Percentiles rank a stretch among this genome's conserved stretches.
Evolutionary conservation across 345 rosid genomes (phyloP).

Genomic region (Litchi chinensis): DNA sequence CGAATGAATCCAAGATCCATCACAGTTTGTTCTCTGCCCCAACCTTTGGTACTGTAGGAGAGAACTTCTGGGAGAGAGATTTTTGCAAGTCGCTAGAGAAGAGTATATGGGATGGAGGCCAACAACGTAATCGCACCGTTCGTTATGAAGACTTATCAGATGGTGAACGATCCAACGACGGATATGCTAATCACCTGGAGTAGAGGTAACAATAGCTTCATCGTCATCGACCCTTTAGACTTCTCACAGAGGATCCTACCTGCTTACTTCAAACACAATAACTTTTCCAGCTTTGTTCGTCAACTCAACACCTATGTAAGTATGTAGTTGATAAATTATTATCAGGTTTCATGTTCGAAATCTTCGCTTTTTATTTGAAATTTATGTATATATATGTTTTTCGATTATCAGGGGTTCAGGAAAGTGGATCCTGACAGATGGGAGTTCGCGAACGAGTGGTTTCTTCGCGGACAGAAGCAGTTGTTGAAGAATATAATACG

Average conservation of each 20-base stretch:
- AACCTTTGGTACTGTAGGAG: background rate
- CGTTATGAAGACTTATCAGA: constrained; percentile 80
- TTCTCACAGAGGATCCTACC: constrained; percentile 82
- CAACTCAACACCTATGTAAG: constrained; percentile 93
- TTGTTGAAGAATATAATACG: constrained; percentile 71
- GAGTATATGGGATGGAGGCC: constrained; percentile 43
- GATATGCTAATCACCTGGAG: constrained; percentile 86
- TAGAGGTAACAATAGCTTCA: constrained; percentile 74
- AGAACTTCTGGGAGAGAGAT: background rate
- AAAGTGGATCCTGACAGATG: constrained; percentile 93
- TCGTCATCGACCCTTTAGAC: constrained; percentile 79
- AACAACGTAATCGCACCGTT: constrained; percentile 69
- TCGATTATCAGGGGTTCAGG: constrained; percentile 66
- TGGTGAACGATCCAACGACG: constrained; percentile 88
- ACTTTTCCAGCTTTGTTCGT: constrained; percentile 95
- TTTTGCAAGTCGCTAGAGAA: background rate
- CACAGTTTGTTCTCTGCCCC: background rate
- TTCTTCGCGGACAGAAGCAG: constrained; percentile 80
- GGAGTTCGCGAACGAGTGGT: constrained; percentile 95
- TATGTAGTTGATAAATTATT: background rate
- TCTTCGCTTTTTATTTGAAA: background rate
- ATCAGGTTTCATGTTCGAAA: background rate
- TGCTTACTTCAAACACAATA: constrained; percentile 91
- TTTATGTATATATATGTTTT: background rate
- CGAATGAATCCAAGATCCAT: background rate